Percentiles rank a stretch among this genome's conserved stretches.
These are phyloP conservation scores for Geranium rotundifolium DNA, from an alignment of 345 rosid genomes.

Conservation along the genomic window DNA sequence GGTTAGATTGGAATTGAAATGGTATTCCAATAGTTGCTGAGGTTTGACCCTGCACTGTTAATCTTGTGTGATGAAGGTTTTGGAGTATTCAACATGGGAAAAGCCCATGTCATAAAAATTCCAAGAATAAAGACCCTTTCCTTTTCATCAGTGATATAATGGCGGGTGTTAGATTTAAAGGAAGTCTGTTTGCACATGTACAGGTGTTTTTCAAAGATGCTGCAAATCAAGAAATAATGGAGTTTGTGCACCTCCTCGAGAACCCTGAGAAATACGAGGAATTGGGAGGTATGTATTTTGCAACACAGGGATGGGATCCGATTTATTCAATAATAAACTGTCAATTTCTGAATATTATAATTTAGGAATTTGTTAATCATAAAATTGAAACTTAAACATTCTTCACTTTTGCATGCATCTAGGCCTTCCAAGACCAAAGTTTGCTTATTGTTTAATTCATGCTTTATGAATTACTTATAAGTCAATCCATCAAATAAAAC, in stretches of 20 bases:
- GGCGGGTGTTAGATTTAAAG: background rate
- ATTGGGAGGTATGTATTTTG: conserved; percentile 33
- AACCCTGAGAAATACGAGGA: conserved; percentile 91
- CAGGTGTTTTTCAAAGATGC: conserved; percentile 87
- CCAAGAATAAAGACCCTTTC: conserved; percentile 66
- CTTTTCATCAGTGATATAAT: background rate
- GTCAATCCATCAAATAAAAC: too few relatives aligned
- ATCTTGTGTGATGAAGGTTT: conserved; percentile 76
- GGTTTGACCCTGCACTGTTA: conserved; percentile 64
- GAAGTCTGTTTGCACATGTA: background rate
- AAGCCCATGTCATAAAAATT: conserved; percentile 72
- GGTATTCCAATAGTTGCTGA: conserved; percentile 56
- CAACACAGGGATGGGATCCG: too few relatives aligned
- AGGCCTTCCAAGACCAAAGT: too few relatives aligned
- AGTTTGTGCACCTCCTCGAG: conserved; percentile 89
- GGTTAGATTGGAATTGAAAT: conserved; percentile 22
- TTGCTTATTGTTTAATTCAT: too few relatives aligned
- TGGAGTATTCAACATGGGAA: conserved; percentile 92
- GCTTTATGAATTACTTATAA: too few relatives aligned
- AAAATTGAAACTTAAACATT: too few relatives aligned
- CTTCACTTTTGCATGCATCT: too few relatives aligned
- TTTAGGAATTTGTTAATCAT: too few relatives aligned
- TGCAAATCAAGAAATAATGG: conserved; percentile 97
- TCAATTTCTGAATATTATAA: too few relatives aligned
- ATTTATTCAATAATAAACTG: too few relatives aligned